Conservation (phyloP, 192 early-diverging fungal species). For the Coemansia sp. region DNA sequence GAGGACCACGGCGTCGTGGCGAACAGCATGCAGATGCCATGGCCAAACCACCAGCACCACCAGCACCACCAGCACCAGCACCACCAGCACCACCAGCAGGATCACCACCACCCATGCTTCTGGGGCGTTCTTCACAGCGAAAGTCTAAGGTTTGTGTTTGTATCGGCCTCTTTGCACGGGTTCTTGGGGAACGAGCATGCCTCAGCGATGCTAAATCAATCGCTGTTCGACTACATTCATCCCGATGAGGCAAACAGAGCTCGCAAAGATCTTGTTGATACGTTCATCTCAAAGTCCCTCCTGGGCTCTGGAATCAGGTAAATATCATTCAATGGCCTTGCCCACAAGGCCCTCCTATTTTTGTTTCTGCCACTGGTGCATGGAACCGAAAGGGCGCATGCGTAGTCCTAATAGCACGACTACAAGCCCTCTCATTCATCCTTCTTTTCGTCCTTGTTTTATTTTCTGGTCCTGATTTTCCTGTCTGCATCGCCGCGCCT, state of each 20-base stretch:
- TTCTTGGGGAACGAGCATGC: slow-evolving; percentile 37
- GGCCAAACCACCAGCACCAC: not conserved
- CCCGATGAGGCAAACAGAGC: slow-evolving; percentile 51
- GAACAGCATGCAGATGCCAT: not conserved
- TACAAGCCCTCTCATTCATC: not conserved
- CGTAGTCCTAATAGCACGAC: not conserved
- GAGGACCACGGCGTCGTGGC: slow-evolving; percentile 8
- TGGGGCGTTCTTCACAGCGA: slow-evolving; percentile 53
- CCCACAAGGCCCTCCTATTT: not conserved
- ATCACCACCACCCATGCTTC: slow-evolving; percentile 42
- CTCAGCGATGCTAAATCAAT: slow-evolving; percentile 26
- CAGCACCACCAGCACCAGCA: slow-evolving; percentile 21
- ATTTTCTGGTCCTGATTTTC: not conserved
- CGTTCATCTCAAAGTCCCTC: slow-evolving; percentile 40
- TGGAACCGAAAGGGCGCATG: not conserved
- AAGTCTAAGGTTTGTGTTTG: slow-evolving; percentile 41
- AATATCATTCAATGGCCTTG: slow-evolving; percentile 8
- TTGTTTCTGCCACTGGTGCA: not conserved
- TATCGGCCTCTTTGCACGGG: slow-evolving; percentile 45
- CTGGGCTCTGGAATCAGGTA: slow-evolving; percentile 52
- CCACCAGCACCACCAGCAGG: slow-evolving; percentile 4
- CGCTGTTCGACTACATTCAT: slow-evolving; percentile 55
- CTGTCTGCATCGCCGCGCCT: not conserved
- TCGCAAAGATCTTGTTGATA: slow-evolving; percentile 45
- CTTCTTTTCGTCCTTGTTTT: not conserved